Percentiles rank a stretch among this genome's conserved stretches.
Conservation (phyloP, 192 early-diverging fungal genomes). For the Coemansia sp. region DNA sequence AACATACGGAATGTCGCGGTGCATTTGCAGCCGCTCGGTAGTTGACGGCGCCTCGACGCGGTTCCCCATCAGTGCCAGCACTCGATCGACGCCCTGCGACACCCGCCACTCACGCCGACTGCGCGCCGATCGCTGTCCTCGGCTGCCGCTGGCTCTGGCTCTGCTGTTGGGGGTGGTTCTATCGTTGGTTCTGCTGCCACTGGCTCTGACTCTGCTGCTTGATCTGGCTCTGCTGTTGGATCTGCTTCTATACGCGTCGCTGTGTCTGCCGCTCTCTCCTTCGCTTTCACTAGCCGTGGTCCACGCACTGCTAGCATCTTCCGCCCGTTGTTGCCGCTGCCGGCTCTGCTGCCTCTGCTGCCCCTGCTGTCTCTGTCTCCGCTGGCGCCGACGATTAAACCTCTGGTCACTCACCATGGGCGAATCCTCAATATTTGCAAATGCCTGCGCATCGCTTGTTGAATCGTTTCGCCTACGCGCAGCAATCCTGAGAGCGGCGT, state of each 20-base stretch:
- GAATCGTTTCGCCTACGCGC: conserved; percentile 7
- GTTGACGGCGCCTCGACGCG: conserved; percentile 34
- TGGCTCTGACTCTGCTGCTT: neutral
- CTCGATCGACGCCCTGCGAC: conserved; percentile 39
- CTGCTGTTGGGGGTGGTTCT: neutral
- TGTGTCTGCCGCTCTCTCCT: neutral
- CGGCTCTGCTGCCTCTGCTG: conserved; percentile 5
- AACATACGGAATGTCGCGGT: conserved; percentile 51
- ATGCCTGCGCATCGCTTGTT: neutral
- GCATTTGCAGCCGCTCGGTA: conserved; percentile 43
- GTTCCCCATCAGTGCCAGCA: conserved; percentile 45
- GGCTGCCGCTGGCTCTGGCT: neutral
- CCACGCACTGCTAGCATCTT: conserved; percentile 23
- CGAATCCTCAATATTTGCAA: conserved; percentile 8
- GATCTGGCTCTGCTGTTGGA: neutral
- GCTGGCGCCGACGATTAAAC: conserved; percentile 14
- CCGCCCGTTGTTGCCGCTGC: conserved; percentile 6
- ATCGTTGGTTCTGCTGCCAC: neutral
- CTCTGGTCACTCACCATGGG: conserved; percentile 21
- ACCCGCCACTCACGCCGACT: conserved; percentile 18
- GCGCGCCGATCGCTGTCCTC: conserved; percentile 10
- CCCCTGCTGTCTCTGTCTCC: conserved; percentile 1
- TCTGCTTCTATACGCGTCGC: no score
- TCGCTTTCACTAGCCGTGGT: conserved; percentile 17
- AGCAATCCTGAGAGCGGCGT: conserved; percentile 25